phyloP scores from a whole-genome alignment of 1,139 yeast species.

The Kurtzmaniella quercitrusa region DNA sequence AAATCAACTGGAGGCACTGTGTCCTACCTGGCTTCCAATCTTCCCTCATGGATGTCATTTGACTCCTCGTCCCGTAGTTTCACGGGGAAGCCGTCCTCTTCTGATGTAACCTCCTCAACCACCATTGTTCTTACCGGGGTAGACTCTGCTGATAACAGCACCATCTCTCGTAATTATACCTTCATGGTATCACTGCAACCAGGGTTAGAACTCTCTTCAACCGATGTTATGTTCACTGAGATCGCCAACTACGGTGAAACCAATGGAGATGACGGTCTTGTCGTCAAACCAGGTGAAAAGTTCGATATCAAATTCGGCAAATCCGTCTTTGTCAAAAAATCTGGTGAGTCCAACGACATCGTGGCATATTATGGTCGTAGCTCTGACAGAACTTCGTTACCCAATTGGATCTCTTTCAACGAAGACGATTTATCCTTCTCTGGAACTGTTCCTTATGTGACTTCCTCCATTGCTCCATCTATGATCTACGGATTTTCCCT shows the following conservation, averaged over 20 bases:
- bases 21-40: conserved; percentile 48
- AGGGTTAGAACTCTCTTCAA: conserved; percentile 43
- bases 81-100: conserved; percentile 60
- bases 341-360: conserved; percentile 43
- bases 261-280: conserved; percentile 71
- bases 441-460: conserved; percentile 86
- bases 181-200: conserved; percentile 56
- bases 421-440: conserved; percentile 59
- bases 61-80: conserved; percentile 59
- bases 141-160: conserved; percentile 50
- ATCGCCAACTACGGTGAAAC: conserved; percentile 59
- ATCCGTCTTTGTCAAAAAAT: conserved; percentile 47
- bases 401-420: conserved; percentile 81
- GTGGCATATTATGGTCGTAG: conserved; percentile 82
- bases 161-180: conserved; percentile 44
- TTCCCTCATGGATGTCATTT: conserved; percentile 78
- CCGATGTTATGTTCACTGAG: conserved; percentile 42
- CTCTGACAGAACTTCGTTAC: conserved; percentile 78
- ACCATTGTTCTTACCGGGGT: conserved; percentile 55
- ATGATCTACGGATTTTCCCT: conserved; percentile 65
- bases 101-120: conserved; percentile 38
- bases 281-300: conserved; percentile 62
- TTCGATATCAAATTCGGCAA: conserved; percentile 62
- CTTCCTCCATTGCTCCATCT: conserved; percentile 86
- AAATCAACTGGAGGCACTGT: conserved; percentile 40